These are phyloP conservation scores for Debaryomyces castellii DNA, from an alignment of 805 yeast genomes.

Conservation along the genomic window DNA sequence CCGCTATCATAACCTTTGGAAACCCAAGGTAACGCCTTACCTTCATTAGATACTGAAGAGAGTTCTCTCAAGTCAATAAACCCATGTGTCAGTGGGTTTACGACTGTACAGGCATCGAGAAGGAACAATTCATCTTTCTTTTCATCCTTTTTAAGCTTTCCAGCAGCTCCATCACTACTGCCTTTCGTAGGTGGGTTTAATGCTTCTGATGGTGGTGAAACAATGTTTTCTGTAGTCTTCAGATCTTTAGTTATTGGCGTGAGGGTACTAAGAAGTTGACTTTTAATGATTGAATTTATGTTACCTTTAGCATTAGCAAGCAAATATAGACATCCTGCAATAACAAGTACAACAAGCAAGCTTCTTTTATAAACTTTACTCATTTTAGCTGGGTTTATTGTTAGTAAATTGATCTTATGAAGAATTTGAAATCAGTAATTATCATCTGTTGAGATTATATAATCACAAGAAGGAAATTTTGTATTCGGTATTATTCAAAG, in stretches of 20 bases:
- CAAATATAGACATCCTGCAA: not conserved
- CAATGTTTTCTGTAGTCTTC: not conserved
- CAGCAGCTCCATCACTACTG: not conserved
- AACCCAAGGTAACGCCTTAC: constrained; percentile 54
- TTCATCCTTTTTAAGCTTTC: not conserved
- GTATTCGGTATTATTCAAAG: not conserved
- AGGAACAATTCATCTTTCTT: constrained; percentile 6
- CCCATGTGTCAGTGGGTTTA: constrained; percentile 42
- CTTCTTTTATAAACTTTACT: not conserved
- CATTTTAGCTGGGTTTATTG: not conserved
- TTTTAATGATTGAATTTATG: not conserved
- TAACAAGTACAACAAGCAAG: not conserved
- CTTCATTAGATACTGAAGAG: constrained; percentile 46
- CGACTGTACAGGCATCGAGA: constrained; percentile 38
- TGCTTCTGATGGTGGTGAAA: not conserved
- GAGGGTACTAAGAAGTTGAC: not conserved
- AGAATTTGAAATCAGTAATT: too few species aligned
- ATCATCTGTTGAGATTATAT: not conserved
- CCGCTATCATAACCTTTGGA: constrained; percentile 71
- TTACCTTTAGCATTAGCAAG: not conserved
- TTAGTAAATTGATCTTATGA: too few species aligned
- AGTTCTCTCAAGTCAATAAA: constrained; percentile 53
- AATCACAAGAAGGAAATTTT: not conserved
- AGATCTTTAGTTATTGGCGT: not conserved
- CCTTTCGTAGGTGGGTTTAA: not conserved